A percentile compares a stretch with the other conserved stretches of the same genome.
phyloP scores from a whole-genome alignment of 352 stramenopile species.

The Phytophthora megakarya region DNA sequence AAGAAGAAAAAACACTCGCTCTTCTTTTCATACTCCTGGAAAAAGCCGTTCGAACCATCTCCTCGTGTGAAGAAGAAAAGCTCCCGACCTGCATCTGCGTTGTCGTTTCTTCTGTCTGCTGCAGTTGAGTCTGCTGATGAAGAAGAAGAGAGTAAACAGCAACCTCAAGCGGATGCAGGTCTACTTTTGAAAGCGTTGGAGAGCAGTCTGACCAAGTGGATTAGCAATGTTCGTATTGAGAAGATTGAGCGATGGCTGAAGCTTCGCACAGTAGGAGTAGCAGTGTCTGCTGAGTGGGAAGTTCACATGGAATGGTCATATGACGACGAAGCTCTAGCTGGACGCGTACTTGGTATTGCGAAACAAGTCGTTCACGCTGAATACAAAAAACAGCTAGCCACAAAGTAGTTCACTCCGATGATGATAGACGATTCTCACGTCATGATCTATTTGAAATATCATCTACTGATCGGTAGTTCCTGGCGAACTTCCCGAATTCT shows the following conservation, averaged over 20 bases:
- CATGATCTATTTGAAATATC: constrained; percentile 16
- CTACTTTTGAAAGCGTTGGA: constrained; percentile 58
- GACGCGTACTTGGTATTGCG: constrained; percentile 79
- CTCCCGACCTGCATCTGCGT: constrained; percentile 58
- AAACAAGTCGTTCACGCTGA: constrained; percentile 79
- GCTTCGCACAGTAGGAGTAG: constrained; percentile 68
- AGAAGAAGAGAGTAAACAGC: constrained; percentile 69
- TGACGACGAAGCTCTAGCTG: constrained; percentile 83
- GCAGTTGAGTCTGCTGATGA: constrained; percentile 73
- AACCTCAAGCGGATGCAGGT: constrained; percentile 67
- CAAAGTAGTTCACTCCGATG: constrained; percentile 18
- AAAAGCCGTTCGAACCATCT: constrained; percentile 72
- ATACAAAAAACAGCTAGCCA: constrained; percentile 51
- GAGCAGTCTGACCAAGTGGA: constrained; percentile 60
- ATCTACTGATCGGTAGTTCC: constrained; percentile 4
- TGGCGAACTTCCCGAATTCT: too few species aligned
- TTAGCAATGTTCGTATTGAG: constrained; percentile 59
- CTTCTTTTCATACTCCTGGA: constrained; percentile 82
- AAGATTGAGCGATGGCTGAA: constrained; percentile 78
- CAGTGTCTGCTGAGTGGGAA: constrained; percentile 77
- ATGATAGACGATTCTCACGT: constrained; percentile 17
- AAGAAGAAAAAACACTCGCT: constrained; percentile 90
- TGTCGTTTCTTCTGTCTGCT: constrained; percentile 83
- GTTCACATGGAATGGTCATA: constrained; percentile 85
- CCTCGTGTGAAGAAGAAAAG: constrained; percentile 77